Evolutionary conservation across 306 rosid genomes (phyloP), one percentile per base, ranked within the genome.

Genomic region (Prunus kanzakura): DNA sequence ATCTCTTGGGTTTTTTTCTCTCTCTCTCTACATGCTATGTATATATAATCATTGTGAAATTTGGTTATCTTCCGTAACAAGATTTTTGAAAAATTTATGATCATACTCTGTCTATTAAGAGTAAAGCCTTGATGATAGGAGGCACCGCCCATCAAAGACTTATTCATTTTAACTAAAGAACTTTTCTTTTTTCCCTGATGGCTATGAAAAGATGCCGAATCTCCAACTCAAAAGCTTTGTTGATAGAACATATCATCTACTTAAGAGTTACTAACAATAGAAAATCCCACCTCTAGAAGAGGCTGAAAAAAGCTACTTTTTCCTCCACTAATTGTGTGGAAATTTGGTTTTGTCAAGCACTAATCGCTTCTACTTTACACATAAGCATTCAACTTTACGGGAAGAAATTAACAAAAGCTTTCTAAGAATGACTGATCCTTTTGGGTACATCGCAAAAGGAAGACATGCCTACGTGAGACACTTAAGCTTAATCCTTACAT

Each of bases 381-480:
- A 76, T 81, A 84, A 92, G 93, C 89, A 66, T 83, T 84, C 80
- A 78, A 74, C 84, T 86, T 86, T 85, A 69, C 65, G 22, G 35
- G 65, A 64, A 81, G 32, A 85, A 72, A 89, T 84, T 81, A 79
- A 71, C 82, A 72, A 82, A 85, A 84, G 83, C 82, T 74, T 78
- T 82, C 77, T 76, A 66, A 78, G 81, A 76, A 73, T 82, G 81
- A 81, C 80, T 64, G 85, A 81, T 79, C 58, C 80, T 75, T 83
- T 79, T 67, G 78, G 83, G 71, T 71, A 77, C 79, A 82, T 47
- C 79, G 45, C 54, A 78, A 85, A 89, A 90, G 79, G 71, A 82
- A 80, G 86, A 85, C 90, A 83, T 85, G 91, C 88, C 78, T 84
- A 87, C 91, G 87, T 87, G 83, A 86, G 84, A 83, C 83, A 77